Conservation (phyloP, 768 basidiomycete genomes). For the Tricholoma sp. region DNA sequence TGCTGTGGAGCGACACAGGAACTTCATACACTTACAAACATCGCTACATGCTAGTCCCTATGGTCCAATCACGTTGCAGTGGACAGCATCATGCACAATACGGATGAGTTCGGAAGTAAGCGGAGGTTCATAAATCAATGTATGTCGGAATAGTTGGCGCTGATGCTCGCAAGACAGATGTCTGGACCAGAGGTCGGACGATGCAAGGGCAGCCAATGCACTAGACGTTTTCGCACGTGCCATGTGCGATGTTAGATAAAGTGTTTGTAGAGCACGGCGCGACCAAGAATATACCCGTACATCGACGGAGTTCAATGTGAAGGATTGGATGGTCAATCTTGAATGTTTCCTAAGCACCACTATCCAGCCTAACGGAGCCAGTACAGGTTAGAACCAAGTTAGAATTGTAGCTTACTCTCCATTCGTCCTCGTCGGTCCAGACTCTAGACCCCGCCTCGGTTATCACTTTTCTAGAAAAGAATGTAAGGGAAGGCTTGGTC, state of each 20-base stretch:
- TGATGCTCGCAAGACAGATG: constrained; percentile 79
- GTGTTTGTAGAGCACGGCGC: constrained; percentile 98
- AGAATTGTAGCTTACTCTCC: constrained; percentile 70
- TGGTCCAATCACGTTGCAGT: constrained; percentile 85
- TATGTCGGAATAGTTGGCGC: constrained; percentile 82
- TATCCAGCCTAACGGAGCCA: neutral
- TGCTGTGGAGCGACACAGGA: neutral
- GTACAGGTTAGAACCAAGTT: neutral
- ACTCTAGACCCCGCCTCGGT: constrained; percentile 51
- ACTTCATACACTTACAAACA: constrained; percentile 52
- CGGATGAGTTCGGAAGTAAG: constrained; percentile 82
- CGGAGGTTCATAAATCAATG: constrained; percentile 94
- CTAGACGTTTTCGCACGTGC: constrained; percentile 79
- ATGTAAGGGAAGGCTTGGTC: constrained; percentile 72
- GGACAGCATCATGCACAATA: constrained; percentile 66
- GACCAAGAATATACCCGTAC: constrained; percentile 94
- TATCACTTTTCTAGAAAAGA: constrained; percentile 60
- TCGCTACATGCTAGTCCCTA: constrained; percentile 95
- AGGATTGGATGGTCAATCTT: constrained; percentile 87
- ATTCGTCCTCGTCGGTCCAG: constrained; percentile 92
- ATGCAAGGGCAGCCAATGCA: neutral
- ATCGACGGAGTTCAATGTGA: constrained; percentile 90
- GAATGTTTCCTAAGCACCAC: constrained; percentile 51
- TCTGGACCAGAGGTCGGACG: constrained; percentile 31
- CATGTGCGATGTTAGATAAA: constrained; percentile 86